Base-by-base conservation (phyloP, 768 basidiomycete species). In the Serpula lacrymans region DNA sequence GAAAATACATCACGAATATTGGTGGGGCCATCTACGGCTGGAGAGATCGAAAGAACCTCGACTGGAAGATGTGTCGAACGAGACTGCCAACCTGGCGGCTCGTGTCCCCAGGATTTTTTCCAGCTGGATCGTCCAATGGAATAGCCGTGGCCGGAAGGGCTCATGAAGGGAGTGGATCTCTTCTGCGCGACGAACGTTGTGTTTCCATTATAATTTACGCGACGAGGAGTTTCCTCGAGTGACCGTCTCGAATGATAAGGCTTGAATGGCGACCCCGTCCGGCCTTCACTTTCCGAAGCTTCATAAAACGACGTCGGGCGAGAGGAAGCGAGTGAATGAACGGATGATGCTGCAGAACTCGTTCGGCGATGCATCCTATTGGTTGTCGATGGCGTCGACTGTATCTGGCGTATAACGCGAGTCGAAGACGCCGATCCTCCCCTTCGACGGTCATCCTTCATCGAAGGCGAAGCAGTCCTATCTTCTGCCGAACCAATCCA, bases 81-180 rank as follows among this genome's bases (percentile, higher is more conserved):
- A 25, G 69, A 73, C 49, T 86, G 82, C 87, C 88, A 90, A 13
- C 88, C 88, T 16, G 88, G 87, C 5, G 88, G 89, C 52, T 91
- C 87, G 21, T 82, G 64, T 1, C 89, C 89, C 89, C 89, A 92
- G 6, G 83, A 78, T 60, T 88, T 89, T 70, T 88, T 90, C 89
- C 89, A 92, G 56, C 84, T 84, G 16, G 84, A 81, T 22, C 81
- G 77, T 23, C 84, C 78, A 36, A 79, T 55, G 3, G 71, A 68
- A 23, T 65, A 64, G 13, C 59, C 52, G 45, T 70, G 68, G 4
- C 64, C 63, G 9, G 43, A 42, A 9, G 80, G 81, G 48, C 75
- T 82, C 50, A 68, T 65, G 57, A 88, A 88, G 1, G 87, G 82
- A 2, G 82, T 86, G 47, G 77, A 68, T 18, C 84, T 79, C 54